A percentile compares a stretch with the other conserved stretches of the same genome.
Evolutionary conservation across 805 yeast genomes (phyloP).

Genomic region (Saccharomyces eubayanus): DNA sequence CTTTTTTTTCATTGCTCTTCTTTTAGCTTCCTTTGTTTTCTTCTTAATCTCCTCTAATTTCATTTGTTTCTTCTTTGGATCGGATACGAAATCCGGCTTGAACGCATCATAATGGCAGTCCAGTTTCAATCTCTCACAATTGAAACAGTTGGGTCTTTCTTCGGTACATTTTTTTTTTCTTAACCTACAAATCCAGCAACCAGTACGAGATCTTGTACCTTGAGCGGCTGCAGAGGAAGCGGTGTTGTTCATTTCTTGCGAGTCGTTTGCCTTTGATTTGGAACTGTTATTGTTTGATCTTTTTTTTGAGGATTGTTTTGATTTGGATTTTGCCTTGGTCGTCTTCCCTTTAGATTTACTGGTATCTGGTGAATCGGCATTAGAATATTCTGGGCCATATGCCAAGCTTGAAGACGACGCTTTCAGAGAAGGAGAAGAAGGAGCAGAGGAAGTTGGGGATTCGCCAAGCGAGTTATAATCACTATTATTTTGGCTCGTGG

Average conservation of each 20-base stretch:
- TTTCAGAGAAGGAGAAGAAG: background rate
- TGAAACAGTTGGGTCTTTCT: conserved; percentile 50
- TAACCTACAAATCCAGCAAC: conserved; percentile 75
- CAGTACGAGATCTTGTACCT: conserved; percentile 42
- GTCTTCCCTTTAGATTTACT: background rate
- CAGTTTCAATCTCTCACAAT: conserved; percentile 49
- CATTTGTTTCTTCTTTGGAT: conserved; percentile 33
- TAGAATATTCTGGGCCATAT: background rate
- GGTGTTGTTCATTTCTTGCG: background rate
- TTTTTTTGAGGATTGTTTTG: background rate
- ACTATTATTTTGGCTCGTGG: background rate
- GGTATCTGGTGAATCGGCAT: background rate
- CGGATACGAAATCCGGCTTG: conserved; percentile 49
- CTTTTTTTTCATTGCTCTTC: conserved; percentile 31
- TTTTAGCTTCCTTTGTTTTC: conserved; percentile 36
- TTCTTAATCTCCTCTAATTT: conserved; percentile 45
- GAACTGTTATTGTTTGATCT: conserved; percentile 1
- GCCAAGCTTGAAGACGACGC: background rate
- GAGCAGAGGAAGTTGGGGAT: background rate
- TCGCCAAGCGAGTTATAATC: background rate
- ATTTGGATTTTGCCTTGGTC: background rate
- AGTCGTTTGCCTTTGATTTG: conserved; percentile 2
- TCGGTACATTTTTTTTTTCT: conserved; percentile 69
- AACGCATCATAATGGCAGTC: conserved; percentile 45
- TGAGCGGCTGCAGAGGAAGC: background rate